A percentile compares a stretch with the other conserved stretches of the same genome.
phyloP scores from a whole-genome alignment of 179 eudicot species.

The Spergularia azorica region DNA sequence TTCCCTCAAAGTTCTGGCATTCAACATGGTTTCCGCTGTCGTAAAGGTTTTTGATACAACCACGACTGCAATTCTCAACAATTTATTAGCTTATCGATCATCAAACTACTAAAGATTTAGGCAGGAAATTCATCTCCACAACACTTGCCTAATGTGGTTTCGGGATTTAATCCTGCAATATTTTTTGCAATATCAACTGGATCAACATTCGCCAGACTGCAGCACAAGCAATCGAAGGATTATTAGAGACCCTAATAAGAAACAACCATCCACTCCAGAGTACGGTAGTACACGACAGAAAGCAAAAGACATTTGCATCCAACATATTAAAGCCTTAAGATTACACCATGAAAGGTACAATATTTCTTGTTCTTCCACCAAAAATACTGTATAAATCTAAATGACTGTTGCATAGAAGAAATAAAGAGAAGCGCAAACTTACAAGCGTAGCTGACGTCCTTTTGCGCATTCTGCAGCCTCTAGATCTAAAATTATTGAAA shows the following conservation, averaged over 20 bases:
- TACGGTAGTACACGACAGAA: not conserved
- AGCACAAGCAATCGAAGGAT: conserved; percentile 19
- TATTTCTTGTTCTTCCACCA: too few relatives aligned
- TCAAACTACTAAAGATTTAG: not conserved
- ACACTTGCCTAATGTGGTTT: conserved; percentile 87
- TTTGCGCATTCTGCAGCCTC: conserved; percentile 74
- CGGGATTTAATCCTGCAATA: conserved; percentile 87
- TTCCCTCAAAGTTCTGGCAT: conserved; percentile 96
- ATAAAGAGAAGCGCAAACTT: conserved; percentile 39
- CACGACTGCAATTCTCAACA: conserved; percentile 59
- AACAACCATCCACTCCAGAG: not conserved
- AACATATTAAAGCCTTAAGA: not conserved
- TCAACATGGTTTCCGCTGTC: conserved; percentile 98
- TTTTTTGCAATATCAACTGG: conserved; percentile 92
- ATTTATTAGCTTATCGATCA: conserved; percentile 15
- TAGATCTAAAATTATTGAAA: conserved; percentile 51
- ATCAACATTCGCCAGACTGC: conserved; percentile 98
- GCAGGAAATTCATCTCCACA: conserved; percentile 13
- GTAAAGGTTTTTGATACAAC: conserved; percentile 98
- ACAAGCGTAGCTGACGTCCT: conserved; percentile 96
- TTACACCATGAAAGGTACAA: too few relatives aligned
- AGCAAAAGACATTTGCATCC: too few relatives aligned
- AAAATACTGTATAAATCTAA: too few relatives aligned
- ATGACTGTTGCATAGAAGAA: not conserved
- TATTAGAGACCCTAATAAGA: conserved; percentile 1